phyloP scores from a whole-genome alignment of 768 basidiomycete genomes.

The Peribolospora kevripleyi region DNA sequence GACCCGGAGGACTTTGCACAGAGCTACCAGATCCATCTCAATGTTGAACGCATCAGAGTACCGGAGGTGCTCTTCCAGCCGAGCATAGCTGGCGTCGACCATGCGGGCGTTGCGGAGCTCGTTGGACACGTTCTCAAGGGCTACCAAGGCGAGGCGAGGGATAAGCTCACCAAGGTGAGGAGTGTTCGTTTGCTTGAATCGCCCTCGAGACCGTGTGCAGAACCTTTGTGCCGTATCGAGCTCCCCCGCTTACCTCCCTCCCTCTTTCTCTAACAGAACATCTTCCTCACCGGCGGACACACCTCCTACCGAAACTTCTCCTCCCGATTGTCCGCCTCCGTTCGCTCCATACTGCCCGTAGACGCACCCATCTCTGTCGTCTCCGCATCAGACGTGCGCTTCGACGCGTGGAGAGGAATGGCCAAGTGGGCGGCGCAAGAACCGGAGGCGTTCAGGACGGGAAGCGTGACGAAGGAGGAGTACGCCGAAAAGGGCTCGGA shows the following conservation, averaged over 20 bases:
- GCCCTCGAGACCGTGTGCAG: background rate
- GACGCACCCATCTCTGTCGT: constrained; percentile 44
- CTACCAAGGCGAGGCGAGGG: constrained; percentile 43
- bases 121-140: constrained; percentile 55
- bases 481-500: constrained; percentile 82
- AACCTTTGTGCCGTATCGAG: too few species aligned
- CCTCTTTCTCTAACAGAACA: constrained; percentile 31
- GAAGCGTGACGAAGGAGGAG: constrained; percentile 46
- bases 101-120: constrained; percentile 81
- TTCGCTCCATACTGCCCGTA: constrained; percentile 69
- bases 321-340: constrained; percentile 38
- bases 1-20: constrained; percentile 39
- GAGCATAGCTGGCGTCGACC: constrained; percentile 79
- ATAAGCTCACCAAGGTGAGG: constrained; percentile 47
- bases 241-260: background rate
- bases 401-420: constrained; percentile 88
- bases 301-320: constrained; percentile 46
- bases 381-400: constrained; percentile 36
- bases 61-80: constrained; percentile 86
- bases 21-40: constrained; percentile 52
- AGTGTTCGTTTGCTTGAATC: background rate
- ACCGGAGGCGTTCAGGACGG: constrained; percentile 30
- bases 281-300: constrained; percentile 69
- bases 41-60: constrained; percentile 67
- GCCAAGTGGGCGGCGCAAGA: constrained; percentile 29